phyloP scores from a whole-genome alignment of 2,329 filamentous ascomycete species.

The Trichoderma citrinoviride region DNA sequence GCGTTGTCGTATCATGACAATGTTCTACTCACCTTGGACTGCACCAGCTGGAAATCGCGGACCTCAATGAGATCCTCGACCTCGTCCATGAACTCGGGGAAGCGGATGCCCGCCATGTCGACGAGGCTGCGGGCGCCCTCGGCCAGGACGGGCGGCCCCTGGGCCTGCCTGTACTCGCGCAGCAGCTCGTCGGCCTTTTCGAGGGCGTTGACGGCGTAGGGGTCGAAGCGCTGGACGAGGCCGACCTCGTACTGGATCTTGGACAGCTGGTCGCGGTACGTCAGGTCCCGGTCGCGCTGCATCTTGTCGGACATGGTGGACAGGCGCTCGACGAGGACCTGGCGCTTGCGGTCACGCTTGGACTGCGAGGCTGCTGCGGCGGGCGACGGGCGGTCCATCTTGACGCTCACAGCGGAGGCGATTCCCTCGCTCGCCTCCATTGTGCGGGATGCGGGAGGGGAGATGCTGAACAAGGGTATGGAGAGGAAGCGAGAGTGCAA shows the following conservation, averaged over 20 bases:
- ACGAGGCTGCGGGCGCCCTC: conserved; percentile 56
- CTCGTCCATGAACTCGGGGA: conserved; percentile 79
- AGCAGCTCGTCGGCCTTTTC: conserved; percentile 67
- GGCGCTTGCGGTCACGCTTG: conserved; percentile 88
- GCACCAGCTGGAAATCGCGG: conserved; percentile 77
- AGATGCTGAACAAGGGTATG: background rate
- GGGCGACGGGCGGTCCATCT: conserved; percentile 39
- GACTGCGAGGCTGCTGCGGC: conserved; percentile 50
- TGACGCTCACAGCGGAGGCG: conserved; percentile 34
- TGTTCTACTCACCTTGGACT: conserved; percentile 69
- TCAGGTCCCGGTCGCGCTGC: conserved; percentile 73
- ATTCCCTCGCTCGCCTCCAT: conserved; percentile 44
- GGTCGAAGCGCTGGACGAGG: conserved; percentile 80
- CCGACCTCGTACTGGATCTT: conserved; percentile 90
- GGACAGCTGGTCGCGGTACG: conserved; percentile 86
- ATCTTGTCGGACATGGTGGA: conserved; percentile 74
- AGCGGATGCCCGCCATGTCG: conserved; percentile 77
- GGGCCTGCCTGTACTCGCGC: conserved; percentile 51
- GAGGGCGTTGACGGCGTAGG: conserved; percentile 70
- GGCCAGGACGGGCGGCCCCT: conserved; percentile 39
- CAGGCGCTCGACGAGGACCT: conserved; percentile 76
- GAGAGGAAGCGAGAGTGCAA: background rate
- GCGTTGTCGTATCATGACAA: background rate
- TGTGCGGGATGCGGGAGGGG: conserved; percentile 18
- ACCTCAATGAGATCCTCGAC: conserved; percentile 87